Evolutionary conservation across 208 protist species (phyloP).

Genomic region (Blechomonas ayalai): DNA sequence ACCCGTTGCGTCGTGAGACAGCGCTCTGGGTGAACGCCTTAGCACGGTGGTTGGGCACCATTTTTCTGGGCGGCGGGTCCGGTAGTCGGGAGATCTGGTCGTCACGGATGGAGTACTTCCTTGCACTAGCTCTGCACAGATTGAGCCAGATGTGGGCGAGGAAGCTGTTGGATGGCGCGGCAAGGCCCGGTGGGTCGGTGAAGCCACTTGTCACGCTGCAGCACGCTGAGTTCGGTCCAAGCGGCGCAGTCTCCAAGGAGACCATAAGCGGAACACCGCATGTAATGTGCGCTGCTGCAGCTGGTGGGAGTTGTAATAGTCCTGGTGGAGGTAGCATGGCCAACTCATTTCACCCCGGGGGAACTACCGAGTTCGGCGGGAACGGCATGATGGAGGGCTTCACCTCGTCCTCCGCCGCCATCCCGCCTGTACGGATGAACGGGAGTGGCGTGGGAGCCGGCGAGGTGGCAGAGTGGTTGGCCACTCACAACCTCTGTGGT

Average conservation of each 20-base stretch:
- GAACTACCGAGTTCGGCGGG: neutral
- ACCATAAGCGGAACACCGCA: conserved; percentile 11
- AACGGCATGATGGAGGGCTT: too few relatives aligned
- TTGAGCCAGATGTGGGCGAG: conserved; percentile 6
- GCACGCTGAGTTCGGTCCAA: conserved; percentile 6
- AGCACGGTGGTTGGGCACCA: conserved; percentile 38
- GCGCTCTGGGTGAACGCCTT: conserved; percentile 62
- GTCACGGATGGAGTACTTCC: conserved; percentile 38
- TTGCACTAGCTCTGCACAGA: conserved; percentile 12
- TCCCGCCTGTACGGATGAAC: too few relatives aligned
- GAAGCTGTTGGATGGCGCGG: neutral
- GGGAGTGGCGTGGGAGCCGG: too few relatives aligned
- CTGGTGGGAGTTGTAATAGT: conserved; percentile 5
- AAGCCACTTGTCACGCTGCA: conserved; percentile 7
- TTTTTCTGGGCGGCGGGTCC: conserved; percentile 64
- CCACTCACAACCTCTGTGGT: too few relatives aligned
- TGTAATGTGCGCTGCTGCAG: conserved; percentile 5
- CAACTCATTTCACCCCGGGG: conserved; percentile 3
- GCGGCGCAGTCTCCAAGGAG: neutral
- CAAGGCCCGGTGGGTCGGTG: neutral
- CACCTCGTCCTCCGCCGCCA: too few relatives aligned
- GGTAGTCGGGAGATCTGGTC: conserved; percentile 50
- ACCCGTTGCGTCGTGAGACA: too few relatives aligned
- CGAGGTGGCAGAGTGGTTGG: too few relatives aligned
- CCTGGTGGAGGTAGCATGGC: conserved; percentile 3